Percentiles rank a stretch among this genome's conserved stretches.
Conservation (phyloP, 2,329 filamentous ascomycete genomes). For the Sarocladiaceae sp. region DNA sequence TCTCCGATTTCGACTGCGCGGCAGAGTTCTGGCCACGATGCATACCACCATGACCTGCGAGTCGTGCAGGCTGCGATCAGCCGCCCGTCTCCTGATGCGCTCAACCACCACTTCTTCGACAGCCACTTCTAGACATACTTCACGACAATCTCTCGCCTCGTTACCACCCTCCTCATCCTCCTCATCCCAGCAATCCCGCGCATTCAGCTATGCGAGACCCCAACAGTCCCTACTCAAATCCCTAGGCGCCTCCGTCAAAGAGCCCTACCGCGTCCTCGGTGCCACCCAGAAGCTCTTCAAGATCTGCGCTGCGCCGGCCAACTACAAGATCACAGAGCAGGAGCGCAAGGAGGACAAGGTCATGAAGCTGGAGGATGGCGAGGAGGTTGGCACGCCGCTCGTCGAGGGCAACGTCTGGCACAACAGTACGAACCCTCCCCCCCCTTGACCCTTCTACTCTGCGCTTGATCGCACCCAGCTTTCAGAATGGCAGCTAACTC, state of each 20-base stretch:
- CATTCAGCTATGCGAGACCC: conserved; percentile 29
- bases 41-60: conserved; percentile 5
- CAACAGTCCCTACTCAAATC: conserved; percentile 26
- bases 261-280: conserved; percentile 69
- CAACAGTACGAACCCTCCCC: conserved; percentile 45
- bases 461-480: conserved; percentile 3
- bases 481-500: not conserved
- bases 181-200: conserved; percentile 19
- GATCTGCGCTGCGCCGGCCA: conserved; percentile 64
- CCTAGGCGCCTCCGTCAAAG: conserved; percentile 25
- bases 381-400: conserved; percentile 61
- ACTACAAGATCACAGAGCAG: conserved; percentile 68
- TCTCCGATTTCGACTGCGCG: not conserved
- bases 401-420: conserved; percentile 56
- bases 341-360: conserved; percentile 60
- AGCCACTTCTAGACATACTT: no score
- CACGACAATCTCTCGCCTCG: no score
- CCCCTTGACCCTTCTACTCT: not conserved
- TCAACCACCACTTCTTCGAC: not conserved
- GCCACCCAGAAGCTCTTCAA: conserved; percentile 74
- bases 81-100: conserved; percentile 5
- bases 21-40: not conserved
- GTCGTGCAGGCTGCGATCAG: conserved; percentile 2
- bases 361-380: conserved; percentile 66
- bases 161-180: conserved; percentile 13